Evolutionary conservation across 345 rosid species (phyloP).

Genomic region (Eucalyptus erythrocorys): DNA sequence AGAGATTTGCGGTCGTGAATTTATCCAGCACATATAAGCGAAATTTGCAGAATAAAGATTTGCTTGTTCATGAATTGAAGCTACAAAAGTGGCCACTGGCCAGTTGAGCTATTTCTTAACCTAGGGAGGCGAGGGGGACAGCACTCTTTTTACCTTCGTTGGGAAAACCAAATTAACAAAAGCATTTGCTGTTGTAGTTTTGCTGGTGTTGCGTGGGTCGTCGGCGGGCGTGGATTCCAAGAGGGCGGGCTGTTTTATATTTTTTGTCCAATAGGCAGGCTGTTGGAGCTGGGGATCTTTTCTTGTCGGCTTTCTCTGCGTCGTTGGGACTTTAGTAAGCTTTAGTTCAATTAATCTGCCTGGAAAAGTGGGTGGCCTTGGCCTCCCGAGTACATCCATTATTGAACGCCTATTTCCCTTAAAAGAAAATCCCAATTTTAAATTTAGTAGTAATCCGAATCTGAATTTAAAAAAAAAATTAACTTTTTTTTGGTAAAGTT

Average conservation of each 20-base stretch:
- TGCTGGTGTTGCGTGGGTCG: background rate
- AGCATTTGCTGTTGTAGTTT: background rate
- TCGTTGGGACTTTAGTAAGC: background rate
- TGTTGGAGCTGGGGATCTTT: background rate
- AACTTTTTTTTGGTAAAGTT: no score
- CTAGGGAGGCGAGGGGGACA: background rate
- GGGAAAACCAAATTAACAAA: background rate
- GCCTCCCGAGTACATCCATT: background rate
- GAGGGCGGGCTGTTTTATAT: background rate
- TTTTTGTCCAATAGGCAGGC: background rate
- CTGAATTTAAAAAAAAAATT: no score
- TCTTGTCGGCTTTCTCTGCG: background rate
- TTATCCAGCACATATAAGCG: background rate
- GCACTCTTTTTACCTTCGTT: rapidly evolving
- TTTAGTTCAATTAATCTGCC: background rate
- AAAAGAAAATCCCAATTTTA: no score
- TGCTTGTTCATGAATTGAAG: background rate
- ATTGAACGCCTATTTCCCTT: background rate
- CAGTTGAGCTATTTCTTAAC: background rate
- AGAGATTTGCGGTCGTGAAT: background rate
- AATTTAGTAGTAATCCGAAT: no score
- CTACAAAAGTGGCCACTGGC: background rate
- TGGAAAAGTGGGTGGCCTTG: background rate
- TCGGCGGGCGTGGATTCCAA: background rate
- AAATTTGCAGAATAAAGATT: background rate